Percentiles rank a stretch among this genome's conserved stretches.
These are phyloP conservation scores for Fusarium coicis DNA, from an alignment of 2,329 filamentous ascomycete species.

Conservation along the genomic window DNA sequence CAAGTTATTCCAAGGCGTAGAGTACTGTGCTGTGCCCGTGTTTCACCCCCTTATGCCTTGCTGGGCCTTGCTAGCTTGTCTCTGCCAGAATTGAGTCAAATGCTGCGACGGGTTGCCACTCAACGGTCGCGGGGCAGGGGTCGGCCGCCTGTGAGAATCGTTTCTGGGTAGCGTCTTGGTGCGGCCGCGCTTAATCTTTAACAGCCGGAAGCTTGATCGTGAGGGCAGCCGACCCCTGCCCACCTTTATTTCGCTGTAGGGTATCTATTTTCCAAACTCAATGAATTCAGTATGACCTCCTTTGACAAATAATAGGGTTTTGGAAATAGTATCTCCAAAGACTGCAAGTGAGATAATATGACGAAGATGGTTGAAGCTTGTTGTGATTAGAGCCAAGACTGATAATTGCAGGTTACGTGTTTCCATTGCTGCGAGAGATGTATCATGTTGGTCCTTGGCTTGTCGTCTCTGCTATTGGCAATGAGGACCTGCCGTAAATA, in stretches of 20 bases:
- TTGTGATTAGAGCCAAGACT: neutral
- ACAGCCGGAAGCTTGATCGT: conserved; percentile 27
- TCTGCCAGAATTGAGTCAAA: conserved; percentile 16
- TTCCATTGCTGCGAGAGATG: neutral
- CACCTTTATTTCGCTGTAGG: neutral
- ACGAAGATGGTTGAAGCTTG: neutral
- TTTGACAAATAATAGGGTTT: conserved; percentile 16
- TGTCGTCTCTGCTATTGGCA: neutral
- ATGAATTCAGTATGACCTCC: conserved; percentile 1
- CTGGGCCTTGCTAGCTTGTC: neutral
- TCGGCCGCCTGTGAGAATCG: conserved; percentile 28
- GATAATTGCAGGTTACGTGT: neutral
- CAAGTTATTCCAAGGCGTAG: neutral
- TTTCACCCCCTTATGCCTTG: conserved; percentile 1
- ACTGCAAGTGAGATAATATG: conserved; percentile 12
- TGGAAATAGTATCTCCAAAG: neutral
- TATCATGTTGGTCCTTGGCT: neutral
- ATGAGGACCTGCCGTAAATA: neutral
- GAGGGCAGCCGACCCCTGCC: conserved; percentile 10
- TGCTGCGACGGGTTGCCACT: conserved; percentile 33
- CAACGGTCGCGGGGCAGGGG: conserved; percentile 28
- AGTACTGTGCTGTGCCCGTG: neutral
- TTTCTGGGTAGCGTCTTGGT: conserved; percentile 8
- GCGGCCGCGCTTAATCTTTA: conserved; percentile 23
- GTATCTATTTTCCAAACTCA: neutral